Conservation (phyloP, 768 basidiomycete genomes). For the Neoboletus brunneissimus region DNA sequence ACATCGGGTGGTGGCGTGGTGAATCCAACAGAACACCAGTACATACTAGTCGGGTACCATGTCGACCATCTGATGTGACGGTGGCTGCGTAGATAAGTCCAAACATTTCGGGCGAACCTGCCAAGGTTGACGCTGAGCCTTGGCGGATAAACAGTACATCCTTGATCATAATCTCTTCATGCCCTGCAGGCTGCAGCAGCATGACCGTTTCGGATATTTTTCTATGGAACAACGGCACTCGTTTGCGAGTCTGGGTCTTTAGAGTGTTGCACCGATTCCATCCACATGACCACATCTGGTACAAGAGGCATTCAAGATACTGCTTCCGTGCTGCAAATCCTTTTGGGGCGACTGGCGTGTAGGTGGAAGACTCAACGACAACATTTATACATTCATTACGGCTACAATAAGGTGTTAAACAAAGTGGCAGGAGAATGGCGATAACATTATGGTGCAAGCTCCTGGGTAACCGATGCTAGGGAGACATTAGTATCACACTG, state of each 20-base stretch:
- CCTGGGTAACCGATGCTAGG: neutral
- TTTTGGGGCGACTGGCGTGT: neutral
- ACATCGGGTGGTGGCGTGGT: no score
- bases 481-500: neutral
- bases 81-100: neutral
- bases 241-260: no score
- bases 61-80: neutral
- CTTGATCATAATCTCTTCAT: no score
- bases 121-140: neutral
- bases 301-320: no score
- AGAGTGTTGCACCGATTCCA: no score
- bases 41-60: neutral
- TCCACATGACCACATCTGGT: no score
- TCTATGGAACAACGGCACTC: no score
- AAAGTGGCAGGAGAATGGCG: neutral
- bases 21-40: conserved; percentile 2
- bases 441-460: neutral
- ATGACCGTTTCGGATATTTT: no score
- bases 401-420: neutral
- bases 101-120: neutral
- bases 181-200: no score
- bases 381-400: neutral
- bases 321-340: neutral
- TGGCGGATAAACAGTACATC: neutral
- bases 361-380: neutral